Evolutionary conservation across 495 filamentous ascomycete genomes (phyloP), one percentile per base, ranked within the genome.

Genomic region (Paragyromitra xinjiangensis): DNA sequence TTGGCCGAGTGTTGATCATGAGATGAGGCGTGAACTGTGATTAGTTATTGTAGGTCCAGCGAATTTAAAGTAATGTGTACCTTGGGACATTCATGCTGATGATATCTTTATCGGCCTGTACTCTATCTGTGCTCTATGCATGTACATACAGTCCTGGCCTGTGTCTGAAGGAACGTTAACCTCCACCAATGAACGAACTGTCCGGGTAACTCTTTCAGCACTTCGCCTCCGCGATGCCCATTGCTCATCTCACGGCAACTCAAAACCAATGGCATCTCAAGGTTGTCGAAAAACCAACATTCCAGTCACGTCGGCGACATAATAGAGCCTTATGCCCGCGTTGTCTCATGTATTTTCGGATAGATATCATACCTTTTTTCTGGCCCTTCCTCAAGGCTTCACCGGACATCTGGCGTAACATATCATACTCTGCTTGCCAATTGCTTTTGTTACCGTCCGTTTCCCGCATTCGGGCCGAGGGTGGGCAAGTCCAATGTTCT

Each of bases 191-290:
- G 67, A 8, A 16, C 11, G n/a, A 29, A 3, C 14, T 75, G 59
- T 71, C 73, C 67, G 73, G 73, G 73, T 76, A 76, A 76, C 65
- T 44, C 22, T 44, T 59, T 71, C 39, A 59, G 58, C 44, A 40
- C 45, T 24, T 12, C 1, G 51, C 2, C 37, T 58, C 22, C 34
- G 50, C 50, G 51, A 59, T 61, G 55, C 53, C 14, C 50, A 58
- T 61, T 62, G 39, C 67, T 26, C 51, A 42, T 44, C 34, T 64
- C 61, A 45, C 7, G 14, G 26, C 58, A n/a, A 6, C 12, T 37
- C 8, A 58, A 58, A 34, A 9, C 26, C 55, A 61, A 56, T 56
- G 12, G 16, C 22, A 56, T 29, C 24, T 19, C 50, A 22, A 22
- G n/a, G 50, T n/a, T 53, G 50, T 26, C 24, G 24, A 12, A 2